Evolutionary conservation across 768 basidiomycete species (phyloP).

Genomic region (Pleurotus salmoneostramineus): DNA sequence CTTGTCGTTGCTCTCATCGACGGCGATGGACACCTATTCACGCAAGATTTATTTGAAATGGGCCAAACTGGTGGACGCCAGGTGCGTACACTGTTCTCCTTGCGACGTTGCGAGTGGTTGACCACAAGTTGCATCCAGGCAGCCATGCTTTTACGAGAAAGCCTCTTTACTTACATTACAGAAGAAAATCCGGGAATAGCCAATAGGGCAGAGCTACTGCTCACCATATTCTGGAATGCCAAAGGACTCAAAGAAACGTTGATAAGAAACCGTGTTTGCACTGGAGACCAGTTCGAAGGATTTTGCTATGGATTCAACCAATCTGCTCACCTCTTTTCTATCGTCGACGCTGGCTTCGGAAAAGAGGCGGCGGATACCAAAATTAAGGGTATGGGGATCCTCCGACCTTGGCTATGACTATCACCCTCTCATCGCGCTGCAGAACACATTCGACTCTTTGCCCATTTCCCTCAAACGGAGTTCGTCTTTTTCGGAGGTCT

Average conservation of each 20-base stretch:
- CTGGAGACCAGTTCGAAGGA: constrained; percentile 37
- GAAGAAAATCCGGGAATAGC: constrained; percentile 3
- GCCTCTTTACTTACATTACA: constrained; percentile 11
- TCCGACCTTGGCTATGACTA: constrained; percentile 4
- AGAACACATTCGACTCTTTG: constrained; percentile 39
- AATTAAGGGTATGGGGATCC: constrained; percentile 40
- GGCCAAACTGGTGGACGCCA: constrained; percentile 39
- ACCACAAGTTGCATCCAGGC: constrained; percentile 12
- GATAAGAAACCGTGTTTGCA: constrained; percentile 20
- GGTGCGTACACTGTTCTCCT: constrained; percentile 27
- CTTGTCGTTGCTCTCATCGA: constrained; percentile 40
- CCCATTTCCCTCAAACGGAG: constrained; percentile 37
- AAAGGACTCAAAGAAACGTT: constrained; percentile 36
- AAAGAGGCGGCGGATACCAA: constrained; percentile 54
- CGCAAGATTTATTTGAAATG: constrained; percentile 28
- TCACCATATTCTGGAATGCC: constrained; percentile 40
- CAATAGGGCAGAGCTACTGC: constrained; percentile 27
- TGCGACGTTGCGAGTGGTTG: constrained; percentile 14
- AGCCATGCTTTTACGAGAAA: constrained; percentile 28
- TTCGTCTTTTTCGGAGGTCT: constrained; percentile 47
- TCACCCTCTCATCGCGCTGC: constrained; percentile 7
- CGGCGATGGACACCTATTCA: constrained; percentile 42
- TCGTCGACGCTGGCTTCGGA: constrained; percentile 46
- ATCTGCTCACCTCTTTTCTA: constrained; percentile 41
- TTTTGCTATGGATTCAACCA: constrained; percentile 49